A percentile compares a stretch with the other conserved stretches of the same genome.
These are phyloP conservation scores for Venturia effusa DNA, from an alignment of 2,329 filamentous ascomycete species.

Conservation along the genomic window DNA sequence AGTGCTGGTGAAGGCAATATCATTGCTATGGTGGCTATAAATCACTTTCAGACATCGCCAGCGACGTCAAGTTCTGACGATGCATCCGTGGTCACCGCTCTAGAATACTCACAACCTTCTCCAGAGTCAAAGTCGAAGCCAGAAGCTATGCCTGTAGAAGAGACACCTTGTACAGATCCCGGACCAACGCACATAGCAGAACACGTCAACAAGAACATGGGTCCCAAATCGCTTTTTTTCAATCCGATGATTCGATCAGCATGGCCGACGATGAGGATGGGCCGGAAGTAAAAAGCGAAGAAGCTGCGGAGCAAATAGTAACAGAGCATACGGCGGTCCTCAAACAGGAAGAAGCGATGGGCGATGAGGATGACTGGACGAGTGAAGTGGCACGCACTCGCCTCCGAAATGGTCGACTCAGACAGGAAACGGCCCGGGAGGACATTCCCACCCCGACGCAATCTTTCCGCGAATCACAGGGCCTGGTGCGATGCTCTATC, in stretches of 20 bases:
- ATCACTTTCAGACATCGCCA: neutral
- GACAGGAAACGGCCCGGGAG: neutral
- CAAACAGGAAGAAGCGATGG: neutral
- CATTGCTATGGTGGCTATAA: neutral
- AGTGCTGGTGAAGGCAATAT: neutral
- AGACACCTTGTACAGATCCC: neutral
- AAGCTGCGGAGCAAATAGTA: neutral
- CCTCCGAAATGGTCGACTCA: neutral
- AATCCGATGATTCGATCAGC: neutral
- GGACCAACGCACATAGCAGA: neutral
- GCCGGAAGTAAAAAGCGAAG: neutral
- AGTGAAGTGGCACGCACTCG: neutral
- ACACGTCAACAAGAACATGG: neutral
- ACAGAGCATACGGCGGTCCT: neutral
- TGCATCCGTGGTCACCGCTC: neutral
- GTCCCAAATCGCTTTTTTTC: neutral
- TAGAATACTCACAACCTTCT: neutral
- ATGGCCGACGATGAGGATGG: conserved; percentile 5
- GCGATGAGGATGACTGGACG: neutral
- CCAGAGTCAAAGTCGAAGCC: neutral
- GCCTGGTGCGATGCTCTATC: neutral
- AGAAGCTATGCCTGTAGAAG: neutral
- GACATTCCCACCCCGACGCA: neutral
- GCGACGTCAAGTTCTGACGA: conserved; percentile 2
- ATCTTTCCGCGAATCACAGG: neutral